Conservation (phyloP, 805 yeast genomes). For the Tetrapisispora fleetii region DNA sequence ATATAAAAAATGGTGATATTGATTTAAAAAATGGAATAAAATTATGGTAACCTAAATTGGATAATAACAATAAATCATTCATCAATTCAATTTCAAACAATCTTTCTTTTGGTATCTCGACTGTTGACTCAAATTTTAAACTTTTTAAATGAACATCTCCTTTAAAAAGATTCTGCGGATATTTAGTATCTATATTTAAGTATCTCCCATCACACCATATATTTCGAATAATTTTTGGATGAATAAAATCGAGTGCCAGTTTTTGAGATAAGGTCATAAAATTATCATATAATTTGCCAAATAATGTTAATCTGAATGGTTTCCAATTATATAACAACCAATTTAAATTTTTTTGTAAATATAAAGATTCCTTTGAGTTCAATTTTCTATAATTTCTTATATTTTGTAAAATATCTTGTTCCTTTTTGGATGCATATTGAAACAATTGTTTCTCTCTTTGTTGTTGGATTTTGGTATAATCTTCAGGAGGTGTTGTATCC, state of each 20-base stretch:
- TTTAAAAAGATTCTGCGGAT: slow-evolving; percentile 10
- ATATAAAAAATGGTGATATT: slow-evolving; percentile 37
- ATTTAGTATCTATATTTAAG: slow-evolving; percentile 18
- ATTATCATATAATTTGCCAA: slow-evolving; percentile 42
- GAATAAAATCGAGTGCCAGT: slow-evolving; percentile 41
- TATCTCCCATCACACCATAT: slow-evolving; percentile 39
- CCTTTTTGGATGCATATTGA: slow-evolving; percentile 20
- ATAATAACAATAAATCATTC: slow-evolving; percentile 37
- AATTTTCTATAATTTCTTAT: slow-evolving; percentile 32
- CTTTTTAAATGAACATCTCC: slow-evolving; percentile 16
- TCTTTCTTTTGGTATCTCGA: slow-evolving; percentile 30
- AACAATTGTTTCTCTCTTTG: slow-evolving; percentile 23
- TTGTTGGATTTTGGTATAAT: slow-evolving; percentile 19
- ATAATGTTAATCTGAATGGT: slow-evolving; percentile 36
- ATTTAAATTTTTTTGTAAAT: slow-evolving; percentile 34
- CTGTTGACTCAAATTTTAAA: slow-evolving; percentile 14
- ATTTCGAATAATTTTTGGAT: slow-evolving; percentile 49
- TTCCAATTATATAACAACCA: slow-evolving; percentile 34
- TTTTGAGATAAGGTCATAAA: slow-evolving; percentile 46
- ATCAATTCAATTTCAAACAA: slow-evolving; percentile 35
- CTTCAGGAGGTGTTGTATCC: slow-evolving; percentile 8
- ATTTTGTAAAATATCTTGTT: slow-evolving; percentile 17
- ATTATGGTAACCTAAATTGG: slow-evolving; percentile 42
- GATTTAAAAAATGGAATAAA: slow-evolving; percentile 30
- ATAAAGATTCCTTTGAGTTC: slow-evolving; percentile 31